These are phyloP conservation scores for Eucommia ulmoides DNA, from an alignment of 257 asterid genomes.

Conservation along the genomic window DNA sequence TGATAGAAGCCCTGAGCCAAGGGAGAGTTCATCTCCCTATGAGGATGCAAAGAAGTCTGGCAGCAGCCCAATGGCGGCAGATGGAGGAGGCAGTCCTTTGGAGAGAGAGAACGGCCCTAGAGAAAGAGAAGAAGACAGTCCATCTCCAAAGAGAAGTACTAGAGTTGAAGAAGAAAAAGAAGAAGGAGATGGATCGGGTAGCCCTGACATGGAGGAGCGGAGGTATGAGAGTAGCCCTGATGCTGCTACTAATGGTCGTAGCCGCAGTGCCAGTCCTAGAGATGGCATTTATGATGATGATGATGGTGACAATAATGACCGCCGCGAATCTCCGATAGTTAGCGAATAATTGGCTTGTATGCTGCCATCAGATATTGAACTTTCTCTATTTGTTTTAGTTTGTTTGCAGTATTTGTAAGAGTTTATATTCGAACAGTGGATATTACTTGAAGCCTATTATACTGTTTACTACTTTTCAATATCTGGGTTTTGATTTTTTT, in stretches of 20 bases:
- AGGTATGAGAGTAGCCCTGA: slow-evolving; percentile 36
- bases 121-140: slow-evolving; percentile 34
- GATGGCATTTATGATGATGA: slow-evolving; percentile 39
- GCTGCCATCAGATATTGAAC: too few species aligned
- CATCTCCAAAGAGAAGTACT: slow-evolving; percentile 27
- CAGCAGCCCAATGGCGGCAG: slow-evolving; percentile 47
- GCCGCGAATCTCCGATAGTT: too few species aligned
- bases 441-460: too few species aligned
- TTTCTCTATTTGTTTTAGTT: too few species aligned
- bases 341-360: too few species aligned
- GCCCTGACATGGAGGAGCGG: slow-evolving; percentile 53
- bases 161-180: slow-evolving; percentile 28
- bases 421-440: too few species aligned
- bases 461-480: too few species aligned
- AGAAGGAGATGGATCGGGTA: slow-evolving; percentile 24
- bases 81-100: slow-evolving; percentile 44
- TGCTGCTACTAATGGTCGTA: slow-evolving; percentile 39
- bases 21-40: slow-evolving; percentile 28
- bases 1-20: slow-evolving; percentile 37
- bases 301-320: slow-evolving; percentile 32
- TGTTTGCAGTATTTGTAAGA: too few species aligned
- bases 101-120: slow-evolving; percentile 34
- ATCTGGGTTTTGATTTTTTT: too few species aligned
- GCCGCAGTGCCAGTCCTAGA: slow-evolving; percentile 52
- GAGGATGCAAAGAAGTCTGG: slow-evolving; percentile 37